Base-by-base conservation (phyloP, 352 stramenopile genomes). In the Phytophthora cactorum region DNA sequence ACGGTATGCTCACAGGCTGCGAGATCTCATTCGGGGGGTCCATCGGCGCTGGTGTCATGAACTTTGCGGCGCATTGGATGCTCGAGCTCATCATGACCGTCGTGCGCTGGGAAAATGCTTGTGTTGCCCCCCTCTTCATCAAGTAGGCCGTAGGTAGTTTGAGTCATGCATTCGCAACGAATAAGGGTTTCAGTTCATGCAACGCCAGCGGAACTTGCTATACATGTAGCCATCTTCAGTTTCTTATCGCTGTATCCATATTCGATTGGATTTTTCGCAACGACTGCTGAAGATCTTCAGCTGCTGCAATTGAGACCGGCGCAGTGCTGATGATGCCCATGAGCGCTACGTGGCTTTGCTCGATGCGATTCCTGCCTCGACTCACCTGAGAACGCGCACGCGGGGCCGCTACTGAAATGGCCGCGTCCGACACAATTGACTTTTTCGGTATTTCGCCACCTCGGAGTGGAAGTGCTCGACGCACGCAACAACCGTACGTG, bases 51-150 rank as follows among this genome's bases (percentile, higher is more conserved):
- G 62, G 64, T 4, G 70, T 84, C 38, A 75, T 89, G 65, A 89
- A 88, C 55, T 90, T 89, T 15, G 81, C 81, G 4, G 74, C 79
- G 41, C 79, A 89, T 55, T 92, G 83, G 81, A 89, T 90, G 81
- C 77, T 92, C n/a, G 81, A 92, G 72, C 78, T 92, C 63, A 81
- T 88, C 38, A 86, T 90, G 78, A 89, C 78, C 4, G 79, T 89
- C 41, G 73, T 92, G 44, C 77, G 81, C 32, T 90, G 83, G 81
- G 83, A 92, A 50, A 88, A 79, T 43, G 72, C 77, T 6, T 86
- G 77, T 51, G 59, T 90, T 11, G 76, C 78, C 15, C 83, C 83
- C 1, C 61, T 90, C 52, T 78, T 83, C 39, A 81, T 91, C 52
- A 72, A 70, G 56, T 67, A 70, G 43, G 52, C 2, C 8, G 52